Base-by-base conservation (phyloP, 257 asterid species). In the Solanum appendiculatum region DNA sequence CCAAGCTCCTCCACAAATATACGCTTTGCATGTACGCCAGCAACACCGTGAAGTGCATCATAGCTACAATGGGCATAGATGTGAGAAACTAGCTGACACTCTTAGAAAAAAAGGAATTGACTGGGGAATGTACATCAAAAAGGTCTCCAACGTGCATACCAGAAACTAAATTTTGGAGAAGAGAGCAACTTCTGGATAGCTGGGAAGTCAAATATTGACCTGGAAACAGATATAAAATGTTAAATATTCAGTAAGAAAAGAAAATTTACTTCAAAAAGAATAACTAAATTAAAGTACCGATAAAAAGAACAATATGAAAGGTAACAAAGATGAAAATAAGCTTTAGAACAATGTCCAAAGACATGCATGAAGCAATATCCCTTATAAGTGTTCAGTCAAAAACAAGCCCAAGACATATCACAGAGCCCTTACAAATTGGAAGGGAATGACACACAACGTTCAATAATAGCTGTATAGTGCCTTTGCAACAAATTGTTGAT, bases 31-130 rank as follows among this genome's bases (percentile, higher is more conserved):
- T 97, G 96, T 83, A 95, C 97, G 40, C 99, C 99, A 90, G 94
- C 99, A 90, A 97, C 99, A 56, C 99, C 99, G 88, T 97, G 97
- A 91, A 97, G 99, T 29, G 98, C 98, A 87, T 97, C 99, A 89
- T 91, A 97, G 91, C 99, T 97, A 91, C 75, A 82, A 85, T 81
- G 51, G 31, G 86, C 16, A 33, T 20, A 86, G 31, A 56, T 46
- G 85, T 68, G 66, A 88, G 66, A 66, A 74, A 51, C 83, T 20
- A 73, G n/a, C 21, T 39, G n/a, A 87, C 11, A 82, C 23, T 75
- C 44, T n/a, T 60, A 82, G 39, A 63, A 27, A 33, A 80, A 6
- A 58, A 63, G 20, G 64, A 40, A 5, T 31, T 40, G 31, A 83
- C 44, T 29, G 54, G 84, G 44, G 51, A 40, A 81, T 66, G 70